Base-by-base conservation (phyloP, 352 stramenopile genomes). In the Aphanomyces cochlioides region DNA sequence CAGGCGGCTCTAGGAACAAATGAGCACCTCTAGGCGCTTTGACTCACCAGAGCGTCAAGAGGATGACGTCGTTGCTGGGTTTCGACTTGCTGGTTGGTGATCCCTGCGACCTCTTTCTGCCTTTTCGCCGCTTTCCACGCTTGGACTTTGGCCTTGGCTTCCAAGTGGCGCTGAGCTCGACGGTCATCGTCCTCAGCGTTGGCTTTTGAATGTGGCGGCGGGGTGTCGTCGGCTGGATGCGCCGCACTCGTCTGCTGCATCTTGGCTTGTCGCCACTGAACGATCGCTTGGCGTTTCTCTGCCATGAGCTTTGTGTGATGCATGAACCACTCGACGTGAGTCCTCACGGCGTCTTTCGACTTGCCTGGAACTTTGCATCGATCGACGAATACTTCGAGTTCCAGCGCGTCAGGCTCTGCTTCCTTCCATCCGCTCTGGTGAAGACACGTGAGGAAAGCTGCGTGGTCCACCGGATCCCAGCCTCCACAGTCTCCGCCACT, bases 271-370 rank as follows among this genome's bases (percentile, higher is more conserved):
- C 84, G 87, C 85, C 85, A 93, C 21, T 78, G 73, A 3, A 77
- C 57, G 37, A 93, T 83, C 43, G 77, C 76, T 0, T 74, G 63
- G 45, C 88, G 89, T 61, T 92, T 92, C 61, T 88, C 78, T 34
- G 87, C 73, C 0, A 87, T 39, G 21, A 92, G 72, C 36, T 73
- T 37, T 37, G 90, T 47, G 21, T 92, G 77, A 8, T 67, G 67
- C 19, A 89, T 38, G 68, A 91, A 91, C 85, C 85, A 93, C 12
- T 85, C 74, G 15, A 88, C 79, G 72, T 93, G 85, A 15, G 72
- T 79, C 0, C 82, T 78, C n/a, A 93, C 69, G 7, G 80, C 78
- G 39, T 77, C 78, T n/a, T 78, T 63, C 3, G 74, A 82, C 66
- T 85, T 70, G 37, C n/a, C 28, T 41, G 47, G 28, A n/a, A 70